Percentiles rank a stretch among this genome's conserved stretches.
These are phyloP conservation scores for Turnera subulata DNA, from an alignment of 345 rosid species.

Conservation along the genomic window DNA sequence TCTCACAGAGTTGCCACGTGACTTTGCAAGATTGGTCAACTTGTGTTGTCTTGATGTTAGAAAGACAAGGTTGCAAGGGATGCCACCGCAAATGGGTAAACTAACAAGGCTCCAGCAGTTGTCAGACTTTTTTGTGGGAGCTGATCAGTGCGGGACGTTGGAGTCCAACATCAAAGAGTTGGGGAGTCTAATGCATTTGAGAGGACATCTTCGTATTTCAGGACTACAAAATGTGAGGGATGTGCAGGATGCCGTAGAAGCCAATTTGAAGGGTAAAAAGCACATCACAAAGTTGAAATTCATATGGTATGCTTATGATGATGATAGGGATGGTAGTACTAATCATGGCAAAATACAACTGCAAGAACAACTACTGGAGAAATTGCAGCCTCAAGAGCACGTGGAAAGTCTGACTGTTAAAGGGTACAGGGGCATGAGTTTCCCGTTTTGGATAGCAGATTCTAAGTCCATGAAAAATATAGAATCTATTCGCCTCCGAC, in stretches of 20 bases:
- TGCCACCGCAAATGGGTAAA: slow-evolving; percentile 7
- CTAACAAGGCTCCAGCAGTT: neutral
- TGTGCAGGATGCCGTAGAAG: neutral
- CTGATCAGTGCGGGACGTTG: too few relatives aligned
- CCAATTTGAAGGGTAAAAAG: slow-evolving; percentile 1
- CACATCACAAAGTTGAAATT: neutral
- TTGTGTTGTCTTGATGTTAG: neutral
- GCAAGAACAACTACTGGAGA: neutral
- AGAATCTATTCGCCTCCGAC: neutral
- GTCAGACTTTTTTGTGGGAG: neutral
- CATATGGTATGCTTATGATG: neutral
- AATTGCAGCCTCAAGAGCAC: neutral
- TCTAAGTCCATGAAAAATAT: neutral
- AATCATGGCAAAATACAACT: too few relatives aligned
- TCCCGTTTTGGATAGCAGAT: slow-evolving; percentile 1
- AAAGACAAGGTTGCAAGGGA: neutral
- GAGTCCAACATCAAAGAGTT: slow-evolving; percentile 6
- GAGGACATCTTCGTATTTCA: neutral
- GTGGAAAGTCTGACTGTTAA: neutral
- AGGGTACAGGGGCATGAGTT: slow-evolving; percentile 1
- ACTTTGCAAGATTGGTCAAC: neutral
- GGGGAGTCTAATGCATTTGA: neutral
- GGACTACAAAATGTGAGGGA: neutral
- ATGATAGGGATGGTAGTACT: too few relatives aligned
- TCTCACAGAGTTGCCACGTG: neutral